Percentiles rank a stretch among this genome's conserved stretches.
Conservation (phyloP, 495 filamentous ascomycete species). For the Rusavskia elegans region DNA sequence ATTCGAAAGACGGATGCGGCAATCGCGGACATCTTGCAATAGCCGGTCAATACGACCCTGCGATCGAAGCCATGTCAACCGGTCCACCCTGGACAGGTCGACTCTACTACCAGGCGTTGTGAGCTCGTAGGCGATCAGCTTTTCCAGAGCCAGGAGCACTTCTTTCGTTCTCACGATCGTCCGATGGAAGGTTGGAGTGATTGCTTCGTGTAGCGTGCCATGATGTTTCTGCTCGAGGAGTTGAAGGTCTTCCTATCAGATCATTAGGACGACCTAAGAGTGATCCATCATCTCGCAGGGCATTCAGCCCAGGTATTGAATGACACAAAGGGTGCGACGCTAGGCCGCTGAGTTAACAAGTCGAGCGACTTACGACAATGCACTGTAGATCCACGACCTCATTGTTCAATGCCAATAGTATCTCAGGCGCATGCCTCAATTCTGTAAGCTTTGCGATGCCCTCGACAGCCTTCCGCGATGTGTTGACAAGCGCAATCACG, state of each 20-base stretch:
- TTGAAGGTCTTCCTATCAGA: background rate
- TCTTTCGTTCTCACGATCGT: background rate
- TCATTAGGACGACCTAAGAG: background rate
- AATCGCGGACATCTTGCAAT: background rate
- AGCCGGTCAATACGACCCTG: background rate
- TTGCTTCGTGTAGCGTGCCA: background rate
- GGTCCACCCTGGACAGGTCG: background rate
- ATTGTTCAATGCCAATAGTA: background rate
- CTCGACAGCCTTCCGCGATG: background rate
- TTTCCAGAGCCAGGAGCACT: background rate
- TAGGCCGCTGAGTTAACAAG: background rate
- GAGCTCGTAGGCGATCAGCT: constrained; percentile 3
- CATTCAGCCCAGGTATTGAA: background rate
- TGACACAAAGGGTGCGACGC: background rate
- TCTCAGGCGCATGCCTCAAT: background rate
- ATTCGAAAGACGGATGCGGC: background rate
- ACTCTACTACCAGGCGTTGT: background rate
- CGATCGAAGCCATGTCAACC: background rate
- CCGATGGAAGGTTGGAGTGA: background rate
- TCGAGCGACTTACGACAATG: background rate
- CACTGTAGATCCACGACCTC: background rate
- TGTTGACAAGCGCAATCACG: background rate
- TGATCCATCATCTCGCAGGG: too few relatives aligned
- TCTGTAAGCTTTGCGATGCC: background rate
- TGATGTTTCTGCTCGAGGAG: background rate